These are phyloP conservation scores for Lagerstroemia speciosa DNA, from an alignment of 345 rosid genomes.

Conservation along the genomic window DNA sequence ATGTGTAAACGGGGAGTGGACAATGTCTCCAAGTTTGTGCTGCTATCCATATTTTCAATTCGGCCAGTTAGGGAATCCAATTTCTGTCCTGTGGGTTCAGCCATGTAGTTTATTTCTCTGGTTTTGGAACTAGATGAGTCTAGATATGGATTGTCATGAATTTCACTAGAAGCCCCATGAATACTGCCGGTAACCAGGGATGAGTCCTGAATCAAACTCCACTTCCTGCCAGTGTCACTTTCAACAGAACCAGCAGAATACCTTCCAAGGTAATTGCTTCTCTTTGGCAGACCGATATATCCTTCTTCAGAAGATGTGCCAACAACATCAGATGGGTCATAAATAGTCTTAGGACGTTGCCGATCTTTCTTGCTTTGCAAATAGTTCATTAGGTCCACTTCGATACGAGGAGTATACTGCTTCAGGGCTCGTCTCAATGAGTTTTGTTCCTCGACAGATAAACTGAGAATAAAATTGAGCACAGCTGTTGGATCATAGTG, in stretches of 20 bases:
- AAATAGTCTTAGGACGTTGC: conserved; percentile 74
- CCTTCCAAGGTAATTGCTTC: conserved; percentile 66
- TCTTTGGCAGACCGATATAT: conserved; percentile 51
- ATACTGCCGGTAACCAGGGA: conserved; percentile 29
- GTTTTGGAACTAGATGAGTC: conserved; percentile 39
- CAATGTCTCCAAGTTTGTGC: conserved; percentile 38
- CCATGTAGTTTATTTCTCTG: conserved; percentile 38
- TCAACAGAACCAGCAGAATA: conserved; percentile 77
- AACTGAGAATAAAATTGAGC: conserved; percentile 84
- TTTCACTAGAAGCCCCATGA: conserved; percentile 44
- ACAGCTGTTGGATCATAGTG: conserved; percentile 84
- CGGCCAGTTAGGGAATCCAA: conserved; percentile 26
- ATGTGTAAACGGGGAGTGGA: conserved; percentile 40
- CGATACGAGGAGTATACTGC: conserved; percentile 92
- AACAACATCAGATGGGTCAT: conserved; percentile 82
- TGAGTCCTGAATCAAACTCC: conserved; percentile 75
- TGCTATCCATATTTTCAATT: conserved; percentile 39
- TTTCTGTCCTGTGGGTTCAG: conserved; percentile 36
- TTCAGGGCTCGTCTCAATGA: conserved; percentile 86
- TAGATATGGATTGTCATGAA: conserved; percentile 57
- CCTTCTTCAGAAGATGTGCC: conserved; percentile 98
- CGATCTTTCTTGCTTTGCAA: conserved; percentile 91
- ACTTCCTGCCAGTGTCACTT: conserved; percentile 73
- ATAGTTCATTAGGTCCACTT: conserved; percentile 92
- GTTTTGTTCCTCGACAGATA: conserved; percentile 95